phyloP scores from a whole-genome alignment of 805 yeast genomes.

The Wickerhamomyces alni region DNA sequence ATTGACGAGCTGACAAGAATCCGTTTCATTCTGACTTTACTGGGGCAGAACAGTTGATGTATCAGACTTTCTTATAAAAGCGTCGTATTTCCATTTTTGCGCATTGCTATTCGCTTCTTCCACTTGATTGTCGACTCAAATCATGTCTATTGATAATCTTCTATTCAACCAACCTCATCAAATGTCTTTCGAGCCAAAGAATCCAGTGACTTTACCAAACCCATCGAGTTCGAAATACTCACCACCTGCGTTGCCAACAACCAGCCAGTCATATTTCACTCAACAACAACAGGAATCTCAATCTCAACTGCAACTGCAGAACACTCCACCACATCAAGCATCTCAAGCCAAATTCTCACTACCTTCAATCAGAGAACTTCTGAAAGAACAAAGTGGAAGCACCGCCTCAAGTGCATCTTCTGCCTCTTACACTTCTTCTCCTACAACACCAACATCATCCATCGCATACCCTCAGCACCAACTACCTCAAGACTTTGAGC shows the following conservation, averaged over 20 bases:
- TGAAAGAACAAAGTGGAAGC: slow-evolving; percentile 1
- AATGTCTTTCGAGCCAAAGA: not conserved
- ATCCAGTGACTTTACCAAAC: not conserved
- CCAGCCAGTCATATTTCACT: not conserved
- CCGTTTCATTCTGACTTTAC: no score
- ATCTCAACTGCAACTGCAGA: not conserved
- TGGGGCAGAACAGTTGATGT: not conserved
- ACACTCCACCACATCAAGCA: not conserved
- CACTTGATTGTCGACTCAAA: not conserved
- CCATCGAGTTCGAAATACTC: not conserved
- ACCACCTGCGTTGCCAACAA: not conserved
- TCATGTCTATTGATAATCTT: not conserved
- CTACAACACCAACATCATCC: not conserved
- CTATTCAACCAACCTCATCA: not conserved
- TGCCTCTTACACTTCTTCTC: not conserved
- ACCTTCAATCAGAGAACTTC: slow-evolving; percentile 7
- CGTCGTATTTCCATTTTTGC: not conserved
- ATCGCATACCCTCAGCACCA: slow-evolving; percentile 2
- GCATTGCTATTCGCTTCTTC: no score
- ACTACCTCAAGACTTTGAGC: slow-evolving; percentile 1
- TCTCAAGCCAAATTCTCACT: slow-evolving; percentile 5
- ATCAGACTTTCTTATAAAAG: not conserved
- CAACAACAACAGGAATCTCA: not conserved
- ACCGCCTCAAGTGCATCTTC: not conserved
- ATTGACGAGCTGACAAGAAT: not conserved